Evolutionary conservation across 2,329 filamentous ascomycete species (phyloP).

Genomic region (Neofusicoccum parvum): DNA sequence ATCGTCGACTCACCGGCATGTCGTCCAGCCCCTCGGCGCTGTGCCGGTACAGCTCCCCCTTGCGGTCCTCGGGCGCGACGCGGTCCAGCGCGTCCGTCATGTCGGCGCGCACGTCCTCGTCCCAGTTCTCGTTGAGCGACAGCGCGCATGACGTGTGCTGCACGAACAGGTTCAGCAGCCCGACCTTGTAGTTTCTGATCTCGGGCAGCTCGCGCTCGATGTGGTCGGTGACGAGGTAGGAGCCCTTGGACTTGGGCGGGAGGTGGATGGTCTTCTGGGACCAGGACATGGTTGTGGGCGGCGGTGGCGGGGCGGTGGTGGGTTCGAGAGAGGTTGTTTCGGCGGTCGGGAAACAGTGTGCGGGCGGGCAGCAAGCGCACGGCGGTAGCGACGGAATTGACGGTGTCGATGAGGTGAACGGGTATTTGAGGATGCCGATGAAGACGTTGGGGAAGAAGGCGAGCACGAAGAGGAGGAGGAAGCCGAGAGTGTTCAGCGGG

Average conservation of each 20-base stretch:
- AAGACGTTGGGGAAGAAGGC: slow-evolving; percentile 54
- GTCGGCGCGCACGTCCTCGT: slow-evolving; percentile 81
- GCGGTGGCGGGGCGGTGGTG: slow-evolving; percentile 32
- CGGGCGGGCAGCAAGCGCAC: slow-evolving; percentile 37
- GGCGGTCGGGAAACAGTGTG: slow-evolving; percentile 31
- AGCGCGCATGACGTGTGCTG: slow-evolving; percentile 94
- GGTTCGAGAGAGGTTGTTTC: slow-evolving; percentile 23
- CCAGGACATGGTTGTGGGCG: slow-evolving; percentile 62
- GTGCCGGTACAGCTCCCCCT: slow-evolving; percentile 74
- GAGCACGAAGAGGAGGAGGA: slow-evolving; percentile 52
- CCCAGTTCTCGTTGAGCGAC: slow-evolving; percentile 90
- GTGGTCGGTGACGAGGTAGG: slow-evolving; percentile 84
- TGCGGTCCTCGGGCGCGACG: slow-evolving; percentile 77
- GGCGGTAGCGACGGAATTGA: slow-evolving; percentile 27
- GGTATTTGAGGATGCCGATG: slow-evolving; percentile 40
- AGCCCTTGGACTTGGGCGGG: slow-evolving; percentile 74
- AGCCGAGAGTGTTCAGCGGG: slow-evolving; percentile 45
- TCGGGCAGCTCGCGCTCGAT: slow-evolving; percentile 75
- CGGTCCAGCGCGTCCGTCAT: slow-evolving; percentile 94
- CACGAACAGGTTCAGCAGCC: slow-evolving; percentile 77
- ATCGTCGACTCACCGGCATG: slow-evolving; percentile 69
- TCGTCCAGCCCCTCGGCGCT: slow-evolving; percentile 86
- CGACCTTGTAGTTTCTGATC: slow-evolving; percentile 76
- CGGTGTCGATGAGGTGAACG: slow-evolving; percentile 33
- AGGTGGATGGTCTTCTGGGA: slow-evolving; percentile 83